Percentiles rank a stretch among this genome's conserved stretches.
Conservation (phyloP, 805 yeast species). For the Alloascoidea hylecoeti region DNA sequence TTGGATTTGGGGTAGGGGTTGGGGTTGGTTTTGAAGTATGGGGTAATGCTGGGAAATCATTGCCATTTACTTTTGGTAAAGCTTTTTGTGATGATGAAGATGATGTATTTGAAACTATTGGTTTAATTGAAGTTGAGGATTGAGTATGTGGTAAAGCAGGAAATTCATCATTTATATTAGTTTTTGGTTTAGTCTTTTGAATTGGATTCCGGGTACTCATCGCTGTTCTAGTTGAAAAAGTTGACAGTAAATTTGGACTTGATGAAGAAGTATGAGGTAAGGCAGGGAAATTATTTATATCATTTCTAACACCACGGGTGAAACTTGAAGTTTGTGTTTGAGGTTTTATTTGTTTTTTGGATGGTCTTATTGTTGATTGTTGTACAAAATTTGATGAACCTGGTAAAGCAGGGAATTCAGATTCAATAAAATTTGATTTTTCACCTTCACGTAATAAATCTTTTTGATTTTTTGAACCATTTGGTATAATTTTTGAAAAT, state of each 20-base stretch:
- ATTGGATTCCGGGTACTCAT: not conserved
- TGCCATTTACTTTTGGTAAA: not conserved
- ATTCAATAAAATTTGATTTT: not conserved
- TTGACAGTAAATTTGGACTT: no score
- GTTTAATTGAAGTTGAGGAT: constrained; percentile 5
- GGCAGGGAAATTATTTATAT: constrained; percentile 10
- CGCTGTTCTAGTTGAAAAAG: not conserved
- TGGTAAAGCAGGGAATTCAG: not conserved
- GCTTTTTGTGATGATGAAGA: constrained; percentile 8
- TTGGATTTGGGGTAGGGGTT: no score
- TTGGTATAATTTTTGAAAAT: constrained; percentile 39
- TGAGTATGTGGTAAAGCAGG: constrained; percentile 6
- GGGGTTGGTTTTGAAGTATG: no score
- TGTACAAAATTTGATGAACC: not conserved
- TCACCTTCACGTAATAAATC: constrained; percentile 17
- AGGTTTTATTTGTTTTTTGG: not conserved
- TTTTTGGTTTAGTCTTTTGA: not conserved
- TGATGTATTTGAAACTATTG: constrained; percentile 17
- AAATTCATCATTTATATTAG: constrained; percentile 1
- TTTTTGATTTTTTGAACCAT: constrained; percentile 26
- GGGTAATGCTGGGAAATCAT: not conserved
- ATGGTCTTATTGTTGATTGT: not conserved
- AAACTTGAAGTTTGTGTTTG: not conserved
- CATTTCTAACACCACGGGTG: not conserved
- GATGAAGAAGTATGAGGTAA: not conserved